Evolutionary conservation across 2,329 filamentous ascomycete species (phyloP), one percentile per base, ranked within the genome.

Genomic region (Gnomoniopsis smithogilvyi): DNA sequence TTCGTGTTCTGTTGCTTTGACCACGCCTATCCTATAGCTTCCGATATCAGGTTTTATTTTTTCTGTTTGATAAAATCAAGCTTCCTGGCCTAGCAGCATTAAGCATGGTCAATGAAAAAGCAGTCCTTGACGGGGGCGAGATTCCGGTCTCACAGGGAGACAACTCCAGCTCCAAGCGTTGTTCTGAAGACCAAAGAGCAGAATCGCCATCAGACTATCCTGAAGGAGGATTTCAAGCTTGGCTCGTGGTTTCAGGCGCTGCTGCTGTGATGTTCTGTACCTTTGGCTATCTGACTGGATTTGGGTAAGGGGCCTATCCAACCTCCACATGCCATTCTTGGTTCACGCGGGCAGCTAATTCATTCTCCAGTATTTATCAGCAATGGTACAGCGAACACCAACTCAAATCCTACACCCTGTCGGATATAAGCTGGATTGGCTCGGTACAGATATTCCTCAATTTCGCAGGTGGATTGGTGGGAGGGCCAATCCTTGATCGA

Each of bases 271-370:
- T 76, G 55, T 76, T 78, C 62, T 73, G 67, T 6, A 67, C 65
- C 2, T 64, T 79, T 1, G 76, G 75, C 3, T 77, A 74, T 53
- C 61, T 70, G 46, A 78, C 78, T 61, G 74, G 72, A 0, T 78
- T 76, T 41, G 77, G 58, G 58, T 51, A 30, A 12, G 58, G n/a
- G n/a, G n/a, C n/a, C n/a, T n/a, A n/a, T n/a, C n/a, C 3, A 36
- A 47, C 3, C 8, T 15, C 17, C 17, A n/a, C 26, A 30, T 4
- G 26, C 4, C 8, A 30, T 30, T 30, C 4, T 30, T 30, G 4
- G 4, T 30, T 30, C 26, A 10, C 46, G 22, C 24, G 21, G 19
- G 11, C 14, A 12, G 26, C 55, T 52, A 52, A 51, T 12, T 12
- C 12, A n/a, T 4, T 7, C 7, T 30, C 15, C 24, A 56, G 61